Evolutionary conservation across 768 basidiomycete species (phyloP), one percentile per base, ranked within the genome.

Genomic region (Naganishia vaughanmartiniae): DNA sequence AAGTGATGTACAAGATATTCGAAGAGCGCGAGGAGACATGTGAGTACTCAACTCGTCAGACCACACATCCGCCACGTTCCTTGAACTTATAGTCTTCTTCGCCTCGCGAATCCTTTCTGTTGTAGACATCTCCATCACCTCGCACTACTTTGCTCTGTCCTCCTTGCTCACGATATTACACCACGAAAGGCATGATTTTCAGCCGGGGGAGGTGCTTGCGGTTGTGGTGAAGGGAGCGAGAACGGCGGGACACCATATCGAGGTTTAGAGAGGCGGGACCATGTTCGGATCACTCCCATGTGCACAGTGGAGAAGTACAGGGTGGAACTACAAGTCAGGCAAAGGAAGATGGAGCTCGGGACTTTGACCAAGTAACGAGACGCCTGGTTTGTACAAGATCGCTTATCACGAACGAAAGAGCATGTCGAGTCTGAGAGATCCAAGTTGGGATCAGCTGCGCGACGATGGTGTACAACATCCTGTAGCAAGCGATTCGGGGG

Each of bases 161-260:
- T 77, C 76, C 39, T 67, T 76, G 10, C 72, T 80, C 24, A 76
- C 75, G 17, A 75, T 79, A 4, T 68, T 80, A 1, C 65, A 75
- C 28, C 79, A 80, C 65, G 73, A 73, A 31, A 69, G 74, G 7
- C 74, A 77, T 58, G 74, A 76, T 1, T 65, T 80, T 6, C 70
- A 73, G 4, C 78, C 79, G 31, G 79, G 76, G 10, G 78, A 80
- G 71, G 76, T 80, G 75, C 77, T 78, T 31, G 77, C 77, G 11
- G 72, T 79, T 19, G 76, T 79, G 6, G 74, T 77, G 46, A 76
- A 74, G 56, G 77, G 76, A 39, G 76, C 75, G 12, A 57, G 46
- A 19, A 56, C 55, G 15, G 42, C 42, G 42, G 42, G 42, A 42
- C n/a, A n/a, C n/a, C n/a, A n/a, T n/a, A n/a, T n/a, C n/a, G n/a